phyloP scores from a whole-genome alignment of 139 green algal species.

The Coelastrella sp. region DNA sequence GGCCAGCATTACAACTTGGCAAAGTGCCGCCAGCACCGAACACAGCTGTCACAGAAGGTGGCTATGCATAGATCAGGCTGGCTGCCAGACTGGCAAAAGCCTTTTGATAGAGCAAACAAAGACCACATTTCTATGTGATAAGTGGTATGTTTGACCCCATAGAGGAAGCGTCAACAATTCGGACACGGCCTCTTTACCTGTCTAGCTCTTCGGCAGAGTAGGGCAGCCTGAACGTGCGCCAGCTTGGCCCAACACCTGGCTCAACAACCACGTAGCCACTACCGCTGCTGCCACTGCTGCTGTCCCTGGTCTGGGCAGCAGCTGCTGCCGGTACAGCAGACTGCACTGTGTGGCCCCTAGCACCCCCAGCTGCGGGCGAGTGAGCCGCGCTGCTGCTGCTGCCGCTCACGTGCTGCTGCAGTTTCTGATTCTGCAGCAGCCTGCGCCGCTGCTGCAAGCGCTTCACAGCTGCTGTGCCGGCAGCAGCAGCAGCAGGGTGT shows the following conservation, averaged over 20 bases:
- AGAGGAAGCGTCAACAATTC: too few relatives aligned
- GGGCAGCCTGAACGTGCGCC: slow-evolving; percentile 13
- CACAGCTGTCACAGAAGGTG: too few relatives aligned
- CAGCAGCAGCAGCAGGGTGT: not conserved
- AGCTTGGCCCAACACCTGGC: slow-evolving; percentile 3
- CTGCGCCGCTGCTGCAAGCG: not conserved
- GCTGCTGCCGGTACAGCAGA: not conserved
- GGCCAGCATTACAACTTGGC: too few relatives aligned
- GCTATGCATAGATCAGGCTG: not conserved
- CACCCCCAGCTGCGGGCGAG: not conserved
- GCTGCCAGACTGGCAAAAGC: not conserved
- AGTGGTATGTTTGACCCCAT: too few relatives aligned
- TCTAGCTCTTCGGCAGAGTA: not conserved
- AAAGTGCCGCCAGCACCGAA: not conserved
- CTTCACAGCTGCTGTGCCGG: not conserved
- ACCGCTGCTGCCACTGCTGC: not conserved
- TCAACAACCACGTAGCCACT: not conserved
- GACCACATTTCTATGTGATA: not conserved
- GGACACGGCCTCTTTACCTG: not conserved
- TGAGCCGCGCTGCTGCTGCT: not conserved
- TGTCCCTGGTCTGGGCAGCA: not conserved
- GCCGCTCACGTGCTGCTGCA: not conserved
- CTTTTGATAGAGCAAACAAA: too few relatives aligned
- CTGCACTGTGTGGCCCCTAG: not conserved
- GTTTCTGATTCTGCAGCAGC: not conserved